Evolutionary conservation across 306 rosid species (phyloP).

Genomic region (Corylus heterophylla): DNA sequence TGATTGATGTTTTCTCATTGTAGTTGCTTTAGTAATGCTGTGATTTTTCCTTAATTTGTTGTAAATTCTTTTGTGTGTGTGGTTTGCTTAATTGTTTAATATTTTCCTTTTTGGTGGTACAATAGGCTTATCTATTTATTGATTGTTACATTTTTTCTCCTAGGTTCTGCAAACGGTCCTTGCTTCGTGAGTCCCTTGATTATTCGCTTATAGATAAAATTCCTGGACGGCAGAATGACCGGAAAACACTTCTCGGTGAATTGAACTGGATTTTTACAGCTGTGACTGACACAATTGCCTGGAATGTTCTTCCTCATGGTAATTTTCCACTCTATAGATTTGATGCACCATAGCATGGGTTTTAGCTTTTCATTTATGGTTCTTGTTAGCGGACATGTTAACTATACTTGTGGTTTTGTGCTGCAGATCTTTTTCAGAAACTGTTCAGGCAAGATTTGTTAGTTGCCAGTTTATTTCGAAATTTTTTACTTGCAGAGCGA

Average conservation of each 20-base stretch:
- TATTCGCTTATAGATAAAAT: constrained; percentile 84
- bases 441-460: constrained; percentile 95
- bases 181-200: constrained; percentile 77
- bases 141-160: constrained; percentile 27
- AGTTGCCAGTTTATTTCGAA: constrained; percentile 89
- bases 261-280: constrained; percentile 99
- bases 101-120: no score
- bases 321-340: constrained; percentile 21
- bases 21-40: not conserved
- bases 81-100: not conserved
- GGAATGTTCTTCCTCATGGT: constrained; percentile 99
- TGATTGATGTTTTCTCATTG: not conserved
- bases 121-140: constrained; percentile 7
- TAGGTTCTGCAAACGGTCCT: constrained; percentile 92
- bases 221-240: constrained; percentile 96
- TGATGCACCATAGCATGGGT: constrained; percentile 4
- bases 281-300: constrained; percentile 96
- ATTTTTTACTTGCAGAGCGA: constrained; percentile 95
- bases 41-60: not conserved
- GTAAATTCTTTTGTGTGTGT: not conserved
- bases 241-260: constrained; percentile 95
- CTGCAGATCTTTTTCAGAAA: constrained; percentile 94
- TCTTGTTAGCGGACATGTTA: constrained; percentile 23
- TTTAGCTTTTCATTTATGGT: constrained; percentile 11
- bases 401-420: constrained; percentile 22